Percentiles rank a stretch among this genome's conserved stretches.
phyloP scores from a whole-genome alignment of 2,329 filamentous ascomycete genomes.

The Neonectria punicea region DNA sequence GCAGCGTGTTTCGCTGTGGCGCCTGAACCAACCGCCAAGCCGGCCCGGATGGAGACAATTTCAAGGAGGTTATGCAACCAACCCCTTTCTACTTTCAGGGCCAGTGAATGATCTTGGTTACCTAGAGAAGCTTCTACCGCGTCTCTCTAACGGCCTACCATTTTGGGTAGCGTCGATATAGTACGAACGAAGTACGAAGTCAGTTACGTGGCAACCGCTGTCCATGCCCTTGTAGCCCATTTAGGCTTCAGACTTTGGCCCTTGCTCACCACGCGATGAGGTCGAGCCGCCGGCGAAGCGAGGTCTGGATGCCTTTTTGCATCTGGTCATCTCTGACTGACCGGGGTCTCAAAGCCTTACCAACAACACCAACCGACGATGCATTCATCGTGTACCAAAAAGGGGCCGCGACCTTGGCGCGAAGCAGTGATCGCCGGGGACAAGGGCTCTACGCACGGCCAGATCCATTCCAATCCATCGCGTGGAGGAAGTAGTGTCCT shows the following conservation, averaged over 20 bases:
- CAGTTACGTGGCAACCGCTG: not conserved
- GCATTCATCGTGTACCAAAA: conserved; percentile 34
- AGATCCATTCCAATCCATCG: conserved; percentile 34
- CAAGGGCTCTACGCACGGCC: conserved; percentile 16
- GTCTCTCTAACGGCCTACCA: not conserved
- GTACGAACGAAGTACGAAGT: not conserved
- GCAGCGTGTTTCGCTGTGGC: conserved; percentile 31
- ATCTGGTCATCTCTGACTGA: conserved; percentile 2
- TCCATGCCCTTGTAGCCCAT: not conserved
- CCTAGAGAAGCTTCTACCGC: not conserved
- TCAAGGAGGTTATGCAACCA: conserved; percentile 18
- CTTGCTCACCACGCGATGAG: not conserved
- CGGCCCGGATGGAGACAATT: conserved; percentile 20
- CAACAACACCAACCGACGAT: conserved; percentile 11
- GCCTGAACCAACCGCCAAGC: conserved; percentile 14
- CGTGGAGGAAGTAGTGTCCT: not conserved
- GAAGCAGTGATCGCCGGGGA: conserved; percentile 30
- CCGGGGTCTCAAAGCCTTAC: conserved; percentile 11
- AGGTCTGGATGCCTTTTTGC: not conserved
- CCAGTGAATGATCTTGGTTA: not conserved
- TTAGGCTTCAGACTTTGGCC: conserved; percentile 4
- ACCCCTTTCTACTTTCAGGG: conserved; percentile 5
- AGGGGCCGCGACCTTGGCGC: conserved; percentile 31
- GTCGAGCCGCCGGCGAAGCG: not conserved
- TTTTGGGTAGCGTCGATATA: not conserved